Conservation (phyloP, 1,139 yeast species). For the Petasospora fabianii region DNA sequence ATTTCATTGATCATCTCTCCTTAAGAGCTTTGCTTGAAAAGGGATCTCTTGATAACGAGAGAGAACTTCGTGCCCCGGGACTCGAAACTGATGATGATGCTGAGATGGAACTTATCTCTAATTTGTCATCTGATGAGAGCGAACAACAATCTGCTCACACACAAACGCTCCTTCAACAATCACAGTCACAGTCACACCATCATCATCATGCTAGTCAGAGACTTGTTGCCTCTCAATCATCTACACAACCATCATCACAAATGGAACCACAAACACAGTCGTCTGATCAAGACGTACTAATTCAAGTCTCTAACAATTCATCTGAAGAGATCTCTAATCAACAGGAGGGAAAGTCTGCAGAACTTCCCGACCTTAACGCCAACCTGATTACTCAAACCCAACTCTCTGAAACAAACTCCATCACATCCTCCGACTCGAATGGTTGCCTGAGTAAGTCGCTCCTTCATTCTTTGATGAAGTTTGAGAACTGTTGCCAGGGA, state of each 20-base stretch:
- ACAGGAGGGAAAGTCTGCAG: conserved; percentile 12
- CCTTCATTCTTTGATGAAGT: conserved; percentile 18
- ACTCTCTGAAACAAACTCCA: not conserved
- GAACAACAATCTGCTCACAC: conserved; percentile 13
- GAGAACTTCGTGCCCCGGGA: conserved; percentile 10
- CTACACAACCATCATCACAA: conserved; percentile 9
- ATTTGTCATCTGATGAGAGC: conserved; percentile 18
- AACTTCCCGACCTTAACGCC: conserved; percentile 11
- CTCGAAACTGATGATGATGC: conserved; percentile 15
- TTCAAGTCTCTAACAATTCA: conserved; percentile 12
- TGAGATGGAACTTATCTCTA: conserved; percentile 16
- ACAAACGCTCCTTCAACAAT: conserved; percentile 1
- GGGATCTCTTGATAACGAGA: not conserved
- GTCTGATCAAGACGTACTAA: conserved; percentile 5
- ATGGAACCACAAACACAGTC: conserved; percentile 14
- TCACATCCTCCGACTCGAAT: conserved; percentile 1
- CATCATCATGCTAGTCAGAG: conserved; percentile 5
- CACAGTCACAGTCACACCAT: not conserved
- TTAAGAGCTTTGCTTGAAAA: conserved; percentile 28
- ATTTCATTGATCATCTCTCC: conserved; percentile 45
- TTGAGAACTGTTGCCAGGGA: conserved; percentile 15
- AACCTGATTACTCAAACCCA: conserved; percentile 4
- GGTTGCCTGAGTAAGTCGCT: conserved; percentile 18
- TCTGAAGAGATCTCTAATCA: conserved; percentile 10
- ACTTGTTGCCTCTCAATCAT: conserved; percentile 5